phyloP scores from a whole-genome alignment of 1,284 basidiomycete species.

The Moniliophthora roreri region DNA sequence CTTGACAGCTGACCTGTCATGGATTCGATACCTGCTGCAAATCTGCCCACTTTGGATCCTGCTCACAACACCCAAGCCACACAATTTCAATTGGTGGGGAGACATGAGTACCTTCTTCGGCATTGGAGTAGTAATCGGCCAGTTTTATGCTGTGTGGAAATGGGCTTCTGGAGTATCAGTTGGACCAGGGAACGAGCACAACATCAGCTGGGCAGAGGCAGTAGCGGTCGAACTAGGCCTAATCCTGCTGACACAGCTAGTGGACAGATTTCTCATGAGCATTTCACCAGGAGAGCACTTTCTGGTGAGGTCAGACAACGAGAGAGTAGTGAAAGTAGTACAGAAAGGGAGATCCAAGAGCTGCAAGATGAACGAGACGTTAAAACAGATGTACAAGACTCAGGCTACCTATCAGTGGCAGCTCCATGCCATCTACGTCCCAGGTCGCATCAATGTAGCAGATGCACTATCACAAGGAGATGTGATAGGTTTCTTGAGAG shows the following conservation, averaged over 20 bases:
- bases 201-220: constrained; percentile 1
- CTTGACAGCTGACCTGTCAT: constrained; percentile 22
- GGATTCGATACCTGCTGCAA: constrained; percentile 20
- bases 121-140: constrained; percentile 32
- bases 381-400: no score
- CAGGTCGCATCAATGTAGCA: no score
- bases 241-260: background rate
- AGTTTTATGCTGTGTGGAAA: constrained; percentile 30
- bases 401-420: no score
- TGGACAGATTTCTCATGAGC: background rate
- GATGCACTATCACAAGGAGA: no score
- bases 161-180: constrained; percentile 23
- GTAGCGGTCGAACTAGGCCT: constrained; percentile 1
- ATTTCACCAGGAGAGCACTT: background rate
- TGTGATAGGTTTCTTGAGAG: no score
- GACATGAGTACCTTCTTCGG: constrained; percentile 39
- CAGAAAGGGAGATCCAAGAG: background rate
- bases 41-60: constrained; percentile 23
- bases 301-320: background rate
- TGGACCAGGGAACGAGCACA: background rate
- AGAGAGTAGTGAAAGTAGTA: background rate
- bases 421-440: no score
- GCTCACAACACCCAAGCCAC: constrained; percentile 12
- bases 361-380: background rate
- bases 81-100: constrained; percentile 35